Conservation (phyloP, 2,329 filamentous ascomycete genomes). For the Sporothrix globosa region DNA sequence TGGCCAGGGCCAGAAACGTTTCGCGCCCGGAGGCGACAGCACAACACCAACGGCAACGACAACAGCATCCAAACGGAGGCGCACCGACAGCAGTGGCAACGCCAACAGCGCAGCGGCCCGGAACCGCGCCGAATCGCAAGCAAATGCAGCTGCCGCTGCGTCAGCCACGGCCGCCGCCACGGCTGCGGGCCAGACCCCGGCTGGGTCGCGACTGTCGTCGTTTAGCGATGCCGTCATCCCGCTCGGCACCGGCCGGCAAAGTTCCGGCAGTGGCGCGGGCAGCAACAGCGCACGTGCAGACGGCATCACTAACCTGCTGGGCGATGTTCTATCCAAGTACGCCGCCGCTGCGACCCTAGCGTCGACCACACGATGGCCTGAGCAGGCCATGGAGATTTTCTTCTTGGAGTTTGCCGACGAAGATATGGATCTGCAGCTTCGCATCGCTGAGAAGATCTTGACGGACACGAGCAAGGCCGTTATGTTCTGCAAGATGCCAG, state of each 20-base stretch:
- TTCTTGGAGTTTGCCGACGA: conserved; percentile 62
- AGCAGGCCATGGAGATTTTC: conserved; percentile 62
- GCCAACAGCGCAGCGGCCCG: conserved; percentile 28
- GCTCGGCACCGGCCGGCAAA: not conserved
- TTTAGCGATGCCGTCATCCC: conserved; percentile 5
- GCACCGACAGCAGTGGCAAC: conserved; percentile 41
- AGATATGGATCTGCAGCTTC: conserved; percentile 61
- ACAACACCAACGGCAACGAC: conserved; percentile 26
- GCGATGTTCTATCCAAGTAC: conserved; percentile 48
- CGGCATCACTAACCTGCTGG: conserved; percentile 43
- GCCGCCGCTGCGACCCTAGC: conserved; percentile 41
- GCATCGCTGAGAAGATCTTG: conserved; percentile 61
- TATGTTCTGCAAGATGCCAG: conserved; percentile 65
- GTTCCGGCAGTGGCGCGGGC: conserved; percentile 17
- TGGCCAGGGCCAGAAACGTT: conserved; percentile 47
- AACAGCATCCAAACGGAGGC: conserved; percentile 44
- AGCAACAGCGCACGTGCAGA: conserved; percentile 35
- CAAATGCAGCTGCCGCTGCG: not conserved
- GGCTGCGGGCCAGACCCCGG: not conserved
- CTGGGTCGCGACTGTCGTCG: not conserved
- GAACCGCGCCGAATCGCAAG: conserved; percentile 13
- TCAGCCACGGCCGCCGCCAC: not conserved
- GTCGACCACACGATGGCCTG: conserved; percentile 55
- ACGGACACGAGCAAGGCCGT: conserved; percentile 64
- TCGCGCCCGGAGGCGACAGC: conserved; percentile 37